Evolutionary conservation across 495 filamentous ascomycete species (phyloP).

Genomic region (Thozetella sp.): DNA sequence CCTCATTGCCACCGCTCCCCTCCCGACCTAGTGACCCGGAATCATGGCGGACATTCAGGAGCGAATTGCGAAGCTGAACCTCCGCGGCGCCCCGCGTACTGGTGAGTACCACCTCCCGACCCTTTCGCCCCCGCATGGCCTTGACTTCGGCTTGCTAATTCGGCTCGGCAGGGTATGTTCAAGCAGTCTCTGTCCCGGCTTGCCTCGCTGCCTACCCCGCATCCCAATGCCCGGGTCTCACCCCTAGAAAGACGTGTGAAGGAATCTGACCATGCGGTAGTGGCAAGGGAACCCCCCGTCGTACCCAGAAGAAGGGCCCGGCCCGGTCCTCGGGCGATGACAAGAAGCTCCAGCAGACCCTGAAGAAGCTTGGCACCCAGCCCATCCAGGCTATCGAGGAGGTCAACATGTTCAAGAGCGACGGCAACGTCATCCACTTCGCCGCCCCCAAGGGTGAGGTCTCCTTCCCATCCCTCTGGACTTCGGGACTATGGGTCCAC

Average conservation of each 20-base stretch:
- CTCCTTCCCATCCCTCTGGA: background rate
- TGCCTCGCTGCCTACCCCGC: background rate
- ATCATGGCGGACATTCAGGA: constrained; percentile 69
- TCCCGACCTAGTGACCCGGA: constrained; percentile 17
- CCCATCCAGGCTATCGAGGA: constrained; percentile 99
- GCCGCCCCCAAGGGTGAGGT: constrained; percentile 88
- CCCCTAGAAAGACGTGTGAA: background rate
- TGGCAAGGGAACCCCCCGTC: constrained; percentile 96
- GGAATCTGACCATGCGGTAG: constrained; percentile 48
- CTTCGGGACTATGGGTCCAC: background rate
- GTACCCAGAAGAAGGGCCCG: constrained; percentile 98
- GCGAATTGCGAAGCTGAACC: constrained; percentile 70
- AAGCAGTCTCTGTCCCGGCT: background rate
- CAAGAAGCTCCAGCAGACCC: constrained; percentile 95
- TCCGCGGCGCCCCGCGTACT: constrained; percentile 71
- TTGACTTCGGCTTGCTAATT: constrained; percentile 9
- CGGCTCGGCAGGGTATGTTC: constrained; percentile 6
- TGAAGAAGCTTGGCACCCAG: constrained; percentile 96
- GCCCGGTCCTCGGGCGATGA: constrained; percentile 90
- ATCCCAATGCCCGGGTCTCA: constrained; percentile 9
- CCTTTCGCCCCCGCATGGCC: constrained; percentile 5
- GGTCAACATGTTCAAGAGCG: constrained; percentile 99
- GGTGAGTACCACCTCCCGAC: constrained; percentile 59
- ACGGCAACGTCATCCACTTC: constrained; percentile 99
- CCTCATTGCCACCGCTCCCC: constrained; percentile 9